phyloP scores from a whole-genome alignment of 2,329 filamentous ascomycete species.

The Aspergillus piperis region DNA sequence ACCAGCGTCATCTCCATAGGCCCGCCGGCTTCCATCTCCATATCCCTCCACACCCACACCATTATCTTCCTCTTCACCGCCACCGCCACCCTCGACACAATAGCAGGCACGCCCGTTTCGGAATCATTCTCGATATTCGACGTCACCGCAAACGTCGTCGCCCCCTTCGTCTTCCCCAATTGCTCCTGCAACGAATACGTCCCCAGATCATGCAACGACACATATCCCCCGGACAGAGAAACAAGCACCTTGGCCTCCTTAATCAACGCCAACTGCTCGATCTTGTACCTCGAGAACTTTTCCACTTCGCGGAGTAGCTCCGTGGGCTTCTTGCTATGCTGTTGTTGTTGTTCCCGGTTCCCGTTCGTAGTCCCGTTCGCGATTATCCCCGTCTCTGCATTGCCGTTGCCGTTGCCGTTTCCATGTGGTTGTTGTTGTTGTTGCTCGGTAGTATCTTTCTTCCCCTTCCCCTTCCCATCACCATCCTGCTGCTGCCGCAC shows the following conservation, averaged over 20 bases:
- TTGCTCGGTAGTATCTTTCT: neutral
- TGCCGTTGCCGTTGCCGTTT: neutral
- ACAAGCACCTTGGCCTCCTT: slow-evolving; percentile 92
- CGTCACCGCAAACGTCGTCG: slow-evolving; percentile 86
- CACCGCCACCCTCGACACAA: slow-evolving; percentile 87
- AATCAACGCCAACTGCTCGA: slow-evolving; percentile 92
- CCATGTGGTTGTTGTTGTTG: too few relatives aligned
- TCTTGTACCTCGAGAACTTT: slow-evolving; percentile 84
- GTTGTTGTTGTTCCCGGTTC: slow-evolving; percentile 8
- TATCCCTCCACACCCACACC: slow-evolving; percentile 95
- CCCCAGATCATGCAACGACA: slow-evolving; percentile 86
- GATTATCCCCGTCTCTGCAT: neutral
- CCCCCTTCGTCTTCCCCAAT: slow-evolving; percentile 80
- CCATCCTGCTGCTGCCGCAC: neutral
- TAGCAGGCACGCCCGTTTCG: slow-evolving; percentile 83
- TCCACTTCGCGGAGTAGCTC: slow-evolving; percentile 90
- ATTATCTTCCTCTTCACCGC: slow-evolving; percentile 88
- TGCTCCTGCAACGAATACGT: slow-evolving; percentile 80
- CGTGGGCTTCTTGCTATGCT: slow-evolving; percentile 57
- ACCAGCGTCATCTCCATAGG: slow-evolving; percentile 75
- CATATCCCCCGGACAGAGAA: slow-evolving; percentile 83
- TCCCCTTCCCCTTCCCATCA: neutral
- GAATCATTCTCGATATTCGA: slow-evolving; percentile 93
- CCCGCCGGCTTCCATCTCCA: slow-evolving; percentile 70
- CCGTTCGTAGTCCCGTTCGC: neutral